These are phyloP conservation scores for Neofusicoccum kwambonambiense DNA, from an alignment of 2,329 filamentous ascomycete species.

Conservation along the genomic window DNA sequence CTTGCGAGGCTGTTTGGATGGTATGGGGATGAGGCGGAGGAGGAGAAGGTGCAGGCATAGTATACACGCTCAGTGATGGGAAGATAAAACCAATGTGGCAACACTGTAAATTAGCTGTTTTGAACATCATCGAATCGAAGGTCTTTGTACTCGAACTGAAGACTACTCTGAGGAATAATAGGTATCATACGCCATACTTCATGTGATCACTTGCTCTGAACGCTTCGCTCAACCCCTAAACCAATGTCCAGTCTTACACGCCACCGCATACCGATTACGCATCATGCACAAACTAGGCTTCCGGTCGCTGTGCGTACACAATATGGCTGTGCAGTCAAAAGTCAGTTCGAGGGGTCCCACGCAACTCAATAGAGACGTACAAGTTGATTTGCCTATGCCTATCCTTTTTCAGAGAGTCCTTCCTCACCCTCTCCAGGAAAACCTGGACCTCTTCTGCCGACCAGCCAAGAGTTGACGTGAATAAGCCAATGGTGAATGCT, in stretches of 20 bases:
- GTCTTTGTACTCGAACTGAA: no score
- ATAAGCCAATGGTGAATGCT: slow-evolving; percentile 42
- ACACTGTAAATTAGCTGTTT: background rate
- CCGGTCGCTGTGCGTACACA: background rate
- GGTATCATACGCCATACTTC: background rate
- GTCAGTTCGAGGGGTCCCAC: background rate
- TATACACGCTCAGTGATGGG: background rate
- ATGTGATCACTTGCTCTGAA: background rate
- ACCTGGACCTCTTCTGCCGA: slow-evolving; percentile 43
- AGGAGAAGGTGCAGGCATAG: background rate
- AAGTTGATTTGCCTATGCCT: slow-evolving; percentile 3
- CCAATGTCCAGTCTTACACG: background rate
- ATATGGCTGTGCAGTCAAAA: background rate
- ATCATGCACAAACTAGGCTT: background rate
- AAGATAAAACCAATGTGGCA: background rate
- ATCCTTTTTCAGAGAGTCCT: slow-evolving; percentile 24
- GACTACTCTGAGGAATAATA: no score
- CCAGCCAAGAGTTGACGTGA: slow-evolving; percentile 45
- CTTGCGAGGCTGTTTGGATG: slow-evolving; percentile 21
- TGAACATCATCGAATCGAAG: background rate
- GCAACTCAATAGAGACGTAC: background rate
- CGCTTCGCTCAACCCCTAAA: background rate
- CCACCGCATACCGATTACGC: background rate
- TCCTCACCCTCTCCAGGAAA: slow-evolving; percentile 29
- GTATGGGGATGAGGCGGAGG: slow-evolving; percentile 7